Conservation (phyloP, 257 asterid genomes). For the Solanum arcanum region DNA sequence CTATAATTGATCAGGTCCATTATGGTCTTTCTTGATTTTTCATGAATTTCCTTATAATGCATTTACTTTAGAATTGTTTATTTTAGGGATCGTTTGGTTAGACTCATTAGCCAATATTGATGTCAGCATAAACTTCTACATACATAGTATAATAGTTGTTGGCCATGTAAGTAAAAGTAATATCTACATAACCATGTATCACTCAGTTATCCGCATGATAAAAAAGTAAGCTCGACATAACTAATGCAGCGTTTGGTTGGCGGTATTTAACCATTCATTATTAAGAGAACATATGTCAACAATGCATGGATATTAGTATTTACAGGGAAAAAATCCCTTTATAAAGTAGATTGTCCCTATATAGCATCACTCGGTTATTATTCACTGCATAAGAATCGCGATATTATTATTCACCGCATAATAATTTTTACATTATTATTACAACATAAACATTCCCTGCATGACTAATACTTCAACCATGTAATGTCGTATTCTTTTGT, state of each 20-base stretch:
- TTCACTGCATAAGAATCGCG: background rate
- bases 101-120: background rate
- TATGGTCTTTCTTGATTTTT: background rate
- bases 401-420: background rate
- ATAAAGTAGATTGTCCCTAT: background rate
- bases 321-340: background rate
- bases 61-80: background rate
- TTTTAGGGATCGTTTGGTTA: background rate
- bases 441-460: background rate
- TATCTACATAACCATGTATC: background rate
- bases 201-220: background rate
- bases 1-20: conserved; percentile 81
- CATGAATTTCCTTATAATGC: background rate
- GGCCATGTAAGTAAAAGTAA: background rate
- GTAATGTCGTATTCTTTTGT: background rate
- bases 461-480: background rate
- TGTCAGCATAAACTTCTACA: background rate
- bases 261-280: background rate
- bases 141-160: background rate
- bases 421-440: background rate
- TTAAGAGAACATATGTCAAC: background rate
- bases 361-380: background rate
- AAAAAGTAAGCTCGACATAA: background rate
- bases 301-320: background rate
- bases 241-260: background rate